Percentiles rank a stretch among this genome's conserved stretches.
These are phyloP conservation scores for Cadophora sp. DNA, from an alignment of 2,329 filamentous ascomycete genomes.

Conservation along the genomic window DNA sequence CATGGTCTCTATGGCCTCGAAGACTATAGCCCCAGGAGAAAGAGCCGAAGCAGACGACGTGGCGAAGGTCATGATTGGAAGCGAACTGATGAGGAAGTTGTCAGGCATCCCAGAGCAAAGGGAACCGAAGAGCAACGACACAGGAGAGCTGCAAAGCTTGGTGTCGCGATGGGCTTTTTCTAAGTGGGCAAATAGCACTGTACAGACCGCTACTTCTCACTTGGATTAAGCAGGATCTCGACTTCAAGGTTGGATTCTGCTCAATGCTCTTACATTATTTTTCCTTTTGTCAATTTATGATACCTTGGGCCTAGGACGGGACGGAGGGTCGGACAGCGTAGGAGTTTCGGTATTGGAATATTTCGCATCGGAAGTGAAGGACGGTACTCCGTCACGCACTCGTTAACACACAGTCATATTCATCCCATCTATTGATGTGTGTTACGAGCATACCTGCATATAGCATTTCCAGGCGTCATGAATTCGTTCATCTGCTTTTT, in stretches of 20 bases:
- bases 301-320: slow-evolving; percentile 25
- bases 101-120: slow-evolving; percentile 19
- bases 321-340: slow-evolving; percentile 16
- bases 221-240: slow-evolving; percentile 29
- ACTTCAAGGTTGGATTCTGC: slow-evolving; percentile 12
- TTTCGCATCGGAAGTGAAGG: slow-evolving; percentile 3
- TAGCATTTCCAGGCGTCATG: slow-evolving; percentile 8
- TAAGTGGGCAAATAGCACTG: slow-evolving; percentile 21
- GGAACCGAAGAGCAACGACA: slow-evolving; percentile 24
- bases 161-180: slow-evolving; percentile 26
- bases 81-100: slow-evolving; percentile 18
- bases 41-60: slow-evolving; percentile 9
- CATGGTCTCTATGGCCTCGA: slow-evolving; percentile 36
- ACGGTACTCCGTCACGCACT: slow-evolving; percentile 5
- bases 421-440: neutral
- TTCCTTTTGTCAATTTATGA: slow-evolving; percentile 44
- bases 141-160: slow-evolving; percentile 23
- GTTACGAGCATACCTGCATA: slow-evolving; percentile 3
- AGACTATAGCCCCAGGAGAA: slow-evolving; percentile 11
- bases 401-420: neutral
- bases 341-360: slow-evolving; percentile 19
- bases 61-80: slow-evolving; percentile 26
- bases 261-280: slow-evolving; percentile 40
- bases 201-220: slow-evolving; percentile 22
- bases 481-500: neutral